Conservation (phyloP, 2,329 filamentous ascomycete species). For the Colletotrichum gloeosporioides region DNA sequence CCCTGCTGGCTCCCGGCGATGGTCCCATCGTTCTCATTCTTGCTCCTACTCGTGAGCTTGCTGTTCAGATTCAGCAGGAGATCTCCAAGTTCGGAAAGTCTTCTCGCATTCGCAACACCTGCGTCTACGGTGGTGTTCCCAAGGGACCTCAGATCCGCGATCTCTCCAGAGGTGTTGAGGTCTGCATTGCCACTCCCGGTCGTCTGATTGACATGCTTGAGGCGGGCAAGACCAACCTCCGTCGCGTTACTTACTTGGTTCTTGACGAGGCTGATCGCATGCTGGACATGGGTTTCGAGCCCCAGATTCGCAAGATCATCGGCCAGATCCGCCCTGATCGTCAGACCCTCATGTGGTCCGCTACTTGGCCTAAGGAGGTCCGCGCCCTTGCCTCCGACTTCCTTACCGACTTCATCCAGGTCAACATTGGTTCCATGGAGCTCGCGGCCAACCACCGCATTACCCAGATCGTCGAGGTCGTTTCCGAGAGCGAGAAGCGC, state of each 20-base stretch:
- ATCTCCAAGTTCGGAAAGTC: constrained; percentile 99
- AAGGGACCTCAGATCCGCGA: constrained; percentile 98
- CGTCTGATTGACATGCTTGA: constrained; percentile 99
- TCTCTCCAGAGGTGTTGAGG: constrained; percentile 92
- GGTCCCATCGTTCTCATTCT: constrained; percentile 96
- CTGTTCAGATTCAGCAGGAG: constrained; percentile 98
- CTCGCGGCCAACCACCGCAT: constrained; percentile 97
- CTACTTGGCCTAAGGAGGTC: constrained; percentile 99
- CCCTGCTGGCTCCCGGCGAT: constrained; percentile 91
- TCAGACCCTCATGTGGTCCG: constrained; percentile 99
- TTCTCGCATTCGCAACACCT: constrained; percentile 97
- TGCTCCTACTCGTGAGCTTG: constrained; percentile 95
- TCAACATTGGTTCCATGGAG: constrained; percentile 97
- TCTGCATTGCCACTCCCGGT: constrained; percentile 97
- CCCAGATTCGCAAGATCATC: constrained; percentile 98
- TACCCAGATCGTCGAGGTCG: constrained; percentile 96
- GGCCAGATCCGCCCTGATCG: constrained; percentile 96
- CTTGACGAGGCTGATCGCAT: constrained; percentile 99
- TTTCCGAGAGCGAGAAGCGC: constrained; percentile 96
- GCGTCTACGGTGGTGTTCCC: constrained; percentile 98
- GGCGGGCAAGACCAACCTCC: constrained; percentile 96
- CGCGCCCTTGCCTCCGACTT: constrained; percentile 90
- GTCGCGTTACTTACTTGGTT: constrained; percentile 96
- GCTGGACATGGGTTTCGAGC: constrained; percentile 99
- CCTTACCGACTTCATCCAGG: constrained; percentile 95